Evolutionary conservation across 176 grass and related monocot species (phyloP).

Genomic region (Ampelocalamus luodianensis): DNA sequence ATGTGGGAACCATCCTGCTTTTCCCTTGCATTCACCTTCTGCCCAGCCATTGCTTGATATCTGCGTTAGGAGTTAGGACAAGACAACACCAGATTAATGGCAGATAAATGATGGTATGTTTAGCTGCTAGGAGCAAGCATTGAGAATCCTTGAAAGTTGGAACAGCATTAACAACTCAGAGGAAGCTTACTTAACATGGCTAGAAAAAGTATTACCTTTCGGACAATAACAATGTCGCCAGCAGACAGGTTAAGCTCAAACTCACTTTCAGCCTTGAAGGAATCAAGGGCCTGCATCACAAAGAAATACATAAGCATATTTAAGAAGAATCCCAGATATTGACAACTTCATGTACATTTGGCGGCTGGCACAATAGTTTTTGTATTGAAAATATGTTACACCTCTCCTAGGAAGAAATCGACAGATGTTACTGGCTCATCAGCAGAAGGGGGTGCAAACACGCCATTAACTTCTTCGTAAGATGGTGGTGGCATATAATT

Average conservation of each 20-base stretch:
- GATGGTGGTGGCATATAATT: conserved; percentile 63
- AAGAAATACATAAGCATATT: conserved; percentile 9
- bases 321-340: neutral
- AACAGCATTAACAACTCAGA: neutral
- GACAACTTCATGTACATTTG: neutral
- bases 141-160: neutral
- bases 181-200: conserved; percentile 12
- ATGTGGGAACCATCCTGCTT: conserved; percentile 95
- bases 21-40: conserved; percentile 94
- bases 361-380: neutral
- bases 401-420: conserved; percentile 87
- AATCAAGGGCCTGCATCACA: conserved; percentile 69
- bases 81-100: neutral
- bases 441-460: conserved; percentile 58
- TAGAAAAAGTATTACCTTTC: conserved; percentile 64
- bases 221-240: conserved; percentile 86
- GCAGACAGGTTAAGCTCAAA: conserved; percentile 77
- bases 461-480: conserved; percentile 68
- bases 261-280: conserved; percentile 88
- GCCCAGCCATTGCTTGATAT: conserved; percentile 87
- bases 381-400: conserved; percentile 27
- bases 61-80: conserved; percentile 38
- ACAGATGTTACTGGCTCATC: conserved; percentile 63
- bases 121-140: neutral
- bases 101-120: neutral